Conservation (phyloP, 148 eudicot species). For the Heliamphora exappendiculata region DNA sequence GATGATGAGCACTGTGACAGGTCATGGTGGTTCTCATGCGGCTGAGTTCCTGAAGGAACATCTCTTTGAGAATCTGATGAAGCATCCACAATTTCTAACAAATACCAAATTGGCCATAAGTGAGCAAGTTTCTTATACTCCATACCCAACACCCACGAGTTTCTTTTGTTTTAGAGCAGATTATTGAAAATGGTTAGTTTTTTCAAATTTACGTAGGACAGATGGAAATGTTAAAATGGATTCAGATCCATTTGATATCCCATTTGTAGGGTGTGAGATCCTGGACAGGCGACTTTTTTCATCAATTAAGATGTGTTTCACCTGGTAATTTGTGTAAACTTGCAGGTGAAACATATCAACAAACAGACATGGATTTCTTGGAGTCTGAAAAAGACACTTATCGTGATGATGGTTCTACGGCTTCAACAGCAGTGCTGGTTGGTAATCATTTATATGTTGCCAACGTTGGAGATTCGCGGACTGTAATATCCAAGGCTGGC, state of each 20-base stretch:
- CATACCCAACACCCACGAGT: background rate
- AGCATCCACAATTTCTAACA: conserved; percentile 67
- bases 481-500: conserved; percentile 81
- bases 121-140: conserved; percentile 26
- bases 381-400: conserved; percentile 83
- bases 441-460: conserved; percentile 91
- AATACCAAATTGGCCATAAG: conserved; percentile 86
- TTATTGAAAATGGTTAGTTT: background rate
- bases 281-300: background rate
- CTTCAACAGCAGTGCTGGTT: conserved; percentile 92
- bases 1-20: conserved; percentile 28
- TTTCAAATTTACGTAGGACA: background rate
- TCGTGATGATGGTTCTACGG: conserved; percentile 98
- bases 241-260: background rate
- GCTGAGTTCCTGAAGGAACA: conserved; percentile 81
- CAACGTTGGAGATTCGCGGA: conserved; percentile 96
- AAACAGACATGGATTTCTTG: conserved; percentile 72
- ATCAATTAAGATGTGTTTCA: background rate
- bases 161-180: background rate
- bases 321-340: conserved; percentile 14
- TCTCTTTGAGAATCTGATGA: conserved; percentile 82
- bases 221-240: background rate
- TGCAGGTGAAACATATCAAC: conserved; percentile 82
- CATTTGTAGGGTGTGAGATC: background rate
- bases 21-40: conserved; percentile 98